Evolutionary conservation across 1,139 yeast genomes (phyloP), one percentile per base, ranked within the genome.

Genomic region (Saccharomyces hybrid): DNA sequence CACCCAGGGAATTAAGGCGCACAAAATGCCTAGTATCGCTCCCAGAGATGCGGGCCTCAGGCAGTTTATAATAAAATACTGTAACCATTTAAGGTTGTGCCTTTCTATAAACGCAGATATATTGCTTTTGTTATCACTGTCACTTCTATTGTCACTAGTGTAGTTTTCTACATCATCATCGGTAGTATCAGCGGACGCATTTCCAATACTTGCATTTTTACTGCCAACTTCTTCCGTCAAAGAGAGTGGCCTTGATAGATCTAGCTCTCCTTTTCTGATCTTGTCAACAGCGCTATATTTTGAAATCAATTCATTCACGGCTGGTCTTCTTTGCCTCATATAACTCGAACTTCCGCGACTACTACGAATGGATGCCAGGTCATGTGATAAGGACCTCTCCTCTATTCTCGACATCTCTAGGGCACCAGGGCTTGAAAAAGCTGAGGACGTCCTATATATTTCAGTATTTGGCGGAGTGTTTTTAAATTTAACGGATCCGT

Each of bases 1-100:
- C n/a, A 84, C 73, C 73, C 90, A 87, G 0, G 91, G 90, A 6
- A 87, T 74, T 86, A 85, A 80, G 6, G 86, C 78, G 31, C 81
- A 73, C 1, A 75, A 74, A 41, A 84, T 71, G n/a, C 86, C 76
- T 0, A 78, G 56, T 1, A 84, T 69, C 47, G 84, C 75, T 1
- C 86, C 71, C 4, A 79, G 59, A 0, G 88, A 82, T 28, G 78
- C 76, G 2, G 88, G 88, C 6, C 85, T 76, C 46, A 74, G 64
- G 57, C 83, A 76, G 68, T 84, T 85, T 59, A 77, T 74, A 1
- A 70, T 38, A 30, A 73, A 60, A 53, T 71, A 72, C 5, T 59
- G 52, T 1, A 61, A 42, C 70, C 69, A 66, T 6, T 60, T 62
- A 27, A 67, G 50, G 13, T 58, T 61, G 54, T 66, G 52, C 47